Base-by-base conservation (phyloP, 2,329 filamentous ascomycete species). In the Aurifilum marmelostoma region DNA sequence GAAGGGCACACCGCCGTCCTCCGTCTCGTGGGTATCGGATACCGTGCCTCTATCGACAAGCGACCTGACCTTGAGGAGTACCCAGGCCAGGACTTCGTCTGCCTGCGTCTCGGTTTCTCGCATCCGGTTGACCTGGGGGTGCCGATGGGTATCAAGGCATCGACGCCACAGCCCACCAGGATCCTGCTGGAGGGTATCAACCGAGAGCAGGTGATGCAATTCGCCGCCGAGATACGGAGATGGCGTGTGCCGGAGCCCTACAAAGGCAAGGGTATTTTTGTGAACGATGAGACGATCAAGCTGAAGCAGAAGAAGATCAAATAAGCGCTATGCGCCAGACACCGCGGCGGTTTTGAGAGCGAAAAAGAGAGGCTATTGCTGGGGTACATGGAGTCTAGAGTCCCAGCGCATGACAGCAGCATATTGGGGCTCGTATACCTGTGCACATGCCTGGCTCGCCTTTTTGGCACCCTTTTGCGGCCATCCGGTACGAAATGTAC, bases 191-290 rank as follows among this genome's bases (percentile, higher is more conserved):
- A 99, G 83, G 94, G 96, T 11, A 86, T 91, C 65, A 89, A 98
- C 78, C 94, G 93, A 78, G 91, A 97, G 80, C 87, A 90, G 63
- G 89, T 99, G 72, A 96, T 94, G 86, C 90, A 92, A 69, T 97
- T 98, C 80, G 96, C 96, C 24, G 96, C 96, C 0, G 85, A 90
- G 75, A 97, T 99, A 74, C 87, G 93, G 75, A 87, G 85, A 80
- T 98, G 95, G 95, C 90, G 96, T 78, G 88, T 87, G 73, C 96
- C 96, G 39, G 96, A 99, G 83, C 96, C 96, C 73, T 99, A 99
- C 82, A 99, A 99, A 88, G 96, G 96, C 74, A 98, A 99, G 89
- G 96, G 96, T 75, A 97, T 99, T 75, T 99, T 98, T 79, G 91
- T 99, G 75, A 97, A 98, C 77, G 93, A 94, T 72, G 94, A 99